A percentile compares a stretch with the other conserved stretches of the same genome.
Conservation (phyloP, 495 filamentous ascomycete genomes). For the Xeromyces bisporus region DNA sequence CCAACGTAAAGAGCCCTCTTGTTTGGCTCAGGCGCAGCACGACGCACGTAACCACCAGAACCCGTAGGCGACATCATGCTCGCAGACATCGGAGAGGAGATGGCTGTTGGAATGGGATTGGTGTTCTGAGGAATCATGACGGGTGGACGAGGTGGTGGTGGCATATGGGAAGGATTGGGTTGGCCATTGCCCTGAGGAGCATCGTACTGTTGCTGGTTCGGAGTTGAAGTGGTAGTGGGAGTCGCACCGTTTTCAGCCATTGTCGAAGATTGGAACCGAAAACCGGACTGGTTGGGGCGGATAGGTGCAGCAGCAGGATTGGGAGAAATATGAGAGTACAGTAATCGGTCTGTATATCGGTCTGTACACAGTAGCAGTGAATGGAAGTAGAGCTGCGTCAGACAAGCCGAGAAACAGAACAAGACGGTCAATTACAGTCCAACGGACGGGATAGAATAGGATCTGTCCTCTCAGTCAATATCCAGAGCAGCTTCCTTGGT, state of each 20-base stretch:
- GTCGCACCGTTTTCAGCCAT: conserved; percentile 54
- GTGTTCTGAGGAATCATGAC: conserved; percentile 91
- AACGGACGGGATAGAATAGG: too few species aligned
- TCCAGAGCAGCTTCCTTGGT: too few species aligned
- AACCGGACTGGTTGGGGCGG: not conserved
- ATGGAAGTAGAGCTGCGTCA: too few species aligned
- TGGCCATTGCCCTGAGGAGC: conserved; percentile 46
- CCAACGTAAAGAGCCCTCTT: conserved; percentile 96
- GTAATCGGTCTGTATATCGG: not conserved
- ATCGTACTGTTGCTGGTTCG: conserved; percentile 54
- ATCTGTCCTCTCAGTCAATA: too few species aligned
- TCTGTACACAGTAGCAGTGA: too few species aligned
- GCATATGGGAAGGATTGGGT: conserved; percentile 59
- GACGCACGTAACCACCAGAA: conserved; percentile 66
- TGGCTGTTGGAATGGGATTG: conserved; percentile 86
- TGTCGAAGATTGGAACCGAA: conserved; percentile 11
- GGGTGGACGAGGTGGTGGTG: conserved; percentile 75
- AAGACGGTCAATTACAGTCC: too few species aligned
- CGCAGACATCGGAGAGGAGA: conserved; percentile 70
- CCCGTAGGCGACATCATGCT: conserved; percentile 70
- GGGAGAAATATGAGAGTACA: not conserved
- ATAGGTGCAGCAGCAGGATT: not conserved
- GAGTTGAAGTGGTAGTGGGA: conserved; percentile 36
- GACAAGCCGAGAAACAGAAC: too few species aligned
- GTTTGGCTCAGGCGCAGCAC: conserved; percentile 93